phyloP scores from a whole-genome alignment of 148 eudicot genomes.

The Rhododendron kiyosumense region DNA sequence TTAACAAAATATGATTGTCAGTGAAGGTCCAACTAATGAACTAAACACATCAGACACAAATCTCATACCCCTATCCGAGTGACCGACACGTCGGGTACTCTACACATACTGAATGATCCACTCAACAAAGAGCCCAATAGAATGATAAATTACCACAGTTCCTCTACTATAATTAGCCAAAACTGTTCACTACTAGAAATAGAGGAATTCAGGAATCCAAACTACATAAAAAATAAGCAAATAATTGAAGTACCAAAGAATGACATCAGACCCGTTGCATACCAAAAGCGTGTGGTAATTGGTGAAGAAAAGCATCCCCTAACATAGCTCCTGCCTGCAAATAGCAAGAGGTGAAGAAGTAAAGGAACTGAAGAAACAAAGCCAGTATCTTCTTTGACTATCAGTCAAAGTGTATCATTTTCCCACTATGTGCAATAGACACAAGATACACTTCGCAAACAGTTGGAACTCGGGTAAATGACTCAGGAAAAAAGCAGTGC shows the following conservation, averaged over 20 bases:
- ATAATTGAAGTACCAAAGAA: constrained; percentile 6
- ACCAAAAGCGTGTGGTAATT: constrained; percentile 93
- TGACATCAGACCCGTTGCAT: constrained; percentile 13
- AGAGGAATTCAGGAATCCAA: neutral
- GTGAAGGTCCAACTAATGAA: neutral
- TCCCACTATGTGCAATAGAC: neutral
- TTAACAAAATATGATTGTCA: neutral
- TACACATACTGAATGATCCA: neutral
- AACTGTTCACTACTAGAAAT: neutral
- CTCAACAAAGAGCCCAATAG: neutral
- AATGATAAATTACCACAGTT: neutral
- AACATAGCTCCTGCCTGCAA: constrained; percentile 99
- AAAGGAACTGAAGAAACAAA: neutral
- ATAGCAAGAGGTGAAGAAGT: constrained; percentile 12
- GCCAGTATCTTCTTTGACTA: neutral
- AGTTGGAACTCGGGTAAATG: neutral
- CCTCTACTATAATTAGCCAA: neutral
- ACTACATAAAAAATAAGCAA: neutral
- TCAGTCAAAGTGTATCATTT: neutral
- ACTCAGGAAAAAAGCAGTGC: neutral
- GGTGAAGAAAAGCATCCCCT: constrained; percentile 98
- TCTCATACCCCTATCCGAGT: neutral
- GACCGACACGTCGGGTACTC: neutral
- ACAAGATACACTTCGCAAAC: neutral
- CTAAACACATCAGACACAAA: neutral